Conservation (phyloP, 2,329 filamentous ascomycete genomes). For the Monilinia polystroma region DNA sequence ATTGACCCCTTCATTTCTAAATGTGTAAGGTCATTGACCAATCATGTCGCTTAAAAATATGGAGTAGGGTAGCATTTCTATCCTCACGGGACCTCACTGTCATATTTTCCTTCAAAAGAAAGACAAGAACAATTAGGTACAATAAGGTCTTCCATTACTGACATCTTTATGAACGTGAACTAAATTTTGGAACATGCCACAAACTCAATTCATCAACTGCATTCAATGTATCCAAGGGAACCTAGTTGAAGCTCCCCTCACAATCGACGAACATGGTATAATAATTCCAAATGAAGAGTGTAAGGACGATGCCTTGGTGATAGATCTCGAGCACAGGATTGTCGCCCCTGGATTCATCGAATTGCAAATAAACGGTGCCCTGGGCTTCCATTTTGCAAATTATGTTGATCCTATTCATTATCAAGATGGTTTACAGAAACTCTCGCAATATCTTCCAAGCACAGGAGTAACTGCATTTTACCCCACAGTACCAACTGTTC, state of each 20-base stretch:
- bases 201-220: constrained; percentile 35
- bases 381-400: constrained; percentile 54
- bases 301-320: constrained; percentile 27
- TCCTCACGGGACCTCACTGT: neutral
- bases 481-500: constrained; percentile 53
- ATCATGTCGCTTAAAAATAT: neutral
- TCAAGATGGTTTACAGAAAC: constrained; percentile 45
- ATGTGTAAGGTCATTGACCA: neutral
- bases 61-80: neutral
- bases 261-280: constrained; percentile 30
- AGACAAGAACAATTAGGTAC: too few species aligned
- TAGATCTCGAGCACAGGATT: constrained; percentile 50
- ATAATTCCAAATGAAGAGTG: constrained; percentile 34
- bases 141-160: neutral
- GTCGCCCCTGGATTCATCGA: constrained; percentile 56
- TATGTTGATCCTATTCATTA: constrained; percentile 45
- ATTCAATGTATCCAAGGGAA: constrained; percentile 32
- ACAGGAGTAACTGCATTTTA: constrained; percentile 55
- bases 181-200: constrained; percentile 24
- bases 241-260: constrained; percentile 30
- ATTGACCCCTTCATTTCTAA: neutral
- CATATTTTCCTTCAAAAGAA: neutral
- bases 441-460: constrained; percentile 50
- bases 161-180: too few species aligned
- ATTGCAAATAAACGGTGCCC: constrained; percentile 51